These are phyloP conservation scores for Diaporthe helianthi DNA, from an alignment of 2,329 filamentous ascomycete species.

Conservation along the genomic window DNA sequence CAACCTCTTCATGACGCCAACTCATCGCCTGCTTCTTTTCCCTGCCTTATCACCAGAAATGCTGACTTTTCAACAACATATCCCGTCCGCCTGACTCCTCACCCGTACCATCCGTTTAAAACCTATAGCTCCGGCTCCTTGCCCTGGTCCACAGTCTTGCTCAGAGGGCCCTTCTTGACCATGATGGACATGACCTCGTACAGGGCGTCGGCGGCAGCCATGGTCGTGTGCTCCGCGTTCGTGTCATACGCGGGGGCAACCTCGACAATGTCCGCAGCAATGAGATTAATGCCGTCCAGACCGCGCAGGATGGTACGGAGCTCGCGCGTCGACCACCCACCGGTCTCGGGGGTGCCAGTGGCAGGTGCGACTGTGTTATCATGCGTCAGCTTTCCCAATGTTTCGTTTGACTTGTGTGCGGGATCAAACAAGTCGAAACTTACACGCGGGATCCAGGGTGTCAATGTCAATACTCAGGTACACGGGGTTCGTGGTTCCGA, in stretches of 20 bases:
- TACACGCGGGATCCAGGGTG: conserved; percentile 82
- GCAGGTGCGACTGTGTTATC: conserved; percentile 66
- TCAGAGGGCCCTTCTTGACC: conserved; percentile 74
- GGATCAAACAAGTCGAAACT: conserved; percentile 39
- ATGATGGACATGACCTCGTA: conserved; percentile 84
- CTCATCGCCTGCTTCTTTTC: background rate
- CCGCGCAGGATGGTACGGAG: conserved; percentile 75
- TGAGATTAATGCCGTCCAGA: conserved; percentile 71
- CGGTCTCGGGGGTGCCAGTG: conserved; percentile 78
- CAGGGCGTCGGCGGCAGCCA: conserved; percentile 73
- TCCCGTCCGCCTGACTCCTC: background rate
- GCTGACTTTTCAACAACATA: background rate
- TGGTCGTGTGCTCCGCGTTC: conserved; percentile 76
- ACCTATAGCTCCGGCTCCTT: conserved; percentile 35
- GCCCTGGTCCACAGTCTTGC: conserved; percentile 34
- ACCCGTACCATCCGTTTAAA: background rate
- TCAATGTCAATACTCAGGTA: conserved; percentile 90
- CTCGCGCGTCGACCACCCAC: conserved; percentile 78
- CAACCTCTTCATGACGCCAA: background rate
- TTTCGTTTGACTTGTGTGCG: background rate
- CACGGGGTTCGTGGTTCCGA: conserved; percentile 76
- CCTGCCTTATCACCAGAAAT: background rate
- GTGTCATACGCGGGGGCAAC: conserved; percentile 77
- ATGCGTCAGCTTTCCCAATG: conserved; percentile 4
- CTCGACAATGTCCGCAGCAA: conserved; percentile 76